A percentile compares a stretch with the other conserved stretches of the same genome.
phyloP scores from a whole-genome alignment of 1,139 yeast genomes.

The Suzukiozyma palmioleophila region DNA sequence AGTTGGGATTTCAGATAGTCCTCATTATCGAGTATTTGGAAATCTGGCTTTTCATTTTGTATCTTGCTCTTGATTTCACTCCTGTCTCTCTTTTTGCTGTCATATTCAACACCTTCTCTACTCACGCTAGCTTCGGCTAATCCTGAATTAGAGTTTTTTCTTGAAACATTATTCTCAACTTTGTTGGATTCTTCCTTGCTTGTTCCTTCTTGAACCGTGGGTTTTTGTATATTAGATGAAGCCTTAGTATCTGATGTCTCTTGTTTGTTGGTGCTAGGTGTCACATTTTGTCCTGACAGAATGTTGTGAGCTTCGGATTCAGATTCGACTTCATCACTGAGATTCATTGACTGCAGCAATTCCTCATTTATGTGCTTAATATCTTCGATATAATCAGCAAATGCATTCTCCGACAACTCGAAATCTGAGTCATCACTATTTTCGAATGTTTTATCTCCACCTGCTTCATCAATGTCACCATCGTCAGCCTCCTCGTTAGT shows the following conservation, averaged over 20 bases:
- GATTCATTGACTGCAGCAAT: slow-evolving; percentile 11
- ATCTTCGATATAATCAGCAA: slow-evolving; percentile 17
- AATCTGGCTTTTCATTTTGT: background rate
- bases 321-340: background rate
- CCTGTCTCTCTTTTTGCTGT: no score
- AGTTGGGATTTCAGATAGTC: background rate
- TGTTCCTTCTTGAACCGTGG: background rate
- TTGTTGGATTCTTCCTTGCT: background rate
- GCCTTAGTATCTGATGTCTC: background rate
- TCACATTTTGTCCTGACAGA: background rate
- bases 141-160: no score
- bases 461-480: no score
- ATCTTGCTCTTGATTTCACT: no score
- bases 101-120: no score
- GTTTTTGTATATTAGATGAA: background rate
- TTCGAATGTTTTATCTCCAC: background rate
- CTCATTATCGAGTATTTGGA: background rate
- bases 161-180: no score
- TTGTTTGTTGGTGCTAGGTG: background rate
- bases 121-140: no score
- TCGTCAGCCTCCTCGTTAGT: no score
- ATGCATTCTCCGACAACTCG: slow-evolving; percentile 3
- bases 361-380: slow-evolving; percentile 15
- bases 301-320: background rate
- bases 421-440: background rate